Evolutionary conservation across 768 basidiomycete genomes (phyloP).

Genomic region (Naganishia kalamii): DNA sequence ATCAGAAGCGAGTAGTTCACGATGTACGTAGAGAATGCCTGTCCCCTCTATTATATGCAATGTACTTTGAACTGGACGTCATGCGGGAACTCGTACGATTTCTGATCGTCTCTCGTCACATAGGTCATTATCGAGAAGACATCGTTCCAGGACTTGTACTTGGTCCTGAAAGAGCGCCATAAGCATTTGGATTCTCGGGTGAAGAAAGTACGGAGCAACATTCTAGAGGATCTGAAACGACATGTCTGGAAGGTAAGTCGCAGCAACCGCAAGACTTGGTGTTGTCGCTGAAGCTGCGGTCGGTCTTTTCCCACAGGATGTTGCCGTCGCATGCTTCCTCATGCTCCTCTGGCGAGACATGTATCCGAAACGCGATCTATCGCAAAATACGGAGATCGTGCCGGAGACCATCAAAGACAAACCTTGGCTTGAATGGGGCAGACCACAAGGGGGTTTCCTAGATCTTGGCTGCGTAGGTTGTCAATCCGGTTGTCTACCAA

Average conservation of each 20-base stretch:
- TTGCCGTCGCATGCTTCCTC: constrained; percentile 87
- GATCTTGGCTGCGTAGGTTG: constrained; percentile 66
- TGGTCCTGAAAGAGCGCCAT: constrained; percentile 76
- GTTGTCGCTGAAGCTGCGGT: not conserved
- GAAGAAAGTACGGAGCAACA: constrained; percentile 28
- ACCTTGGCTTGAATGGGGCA: constrained; percentile 68
- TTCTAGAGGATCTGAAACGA: constrained; percentile 44
- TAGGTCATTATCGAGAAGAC: constrained; percentile 64
- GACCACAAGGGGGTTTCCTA: constrained; percentile 75
- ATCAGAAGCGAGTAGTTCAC: constrained; percentile 78
- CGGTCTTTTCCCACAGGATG: constrained; percentile 56
- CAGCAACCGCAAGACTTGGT: not conserved
- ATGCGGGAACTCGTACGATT: not conserved
- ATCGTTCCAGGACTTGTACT: constrained; percentile 81
- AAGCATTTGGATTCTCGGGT: constrained; percentile 55
- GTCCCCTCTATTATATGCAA: not conserved
- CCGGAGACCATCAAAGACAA: constrained; percentile 34
- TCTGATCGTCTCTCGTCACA: not conserved
- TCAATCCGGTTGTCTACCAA: not conserved
- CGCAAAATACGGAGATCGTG: not conserved
- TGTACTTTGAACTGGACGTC: not conserved
- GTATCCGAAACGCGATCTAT: constrained; percentile 46
- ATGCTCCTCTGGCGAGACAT: constrained; percentile 83
- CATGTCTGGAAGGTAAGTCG: constrained; percentile 44
- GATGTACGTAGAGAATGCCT: constrained; percentile 50